Evolutionary conservation across 176 grass and related monocot genomes (phyloP).

Genomic region (Aegilops longissima): DNA sequence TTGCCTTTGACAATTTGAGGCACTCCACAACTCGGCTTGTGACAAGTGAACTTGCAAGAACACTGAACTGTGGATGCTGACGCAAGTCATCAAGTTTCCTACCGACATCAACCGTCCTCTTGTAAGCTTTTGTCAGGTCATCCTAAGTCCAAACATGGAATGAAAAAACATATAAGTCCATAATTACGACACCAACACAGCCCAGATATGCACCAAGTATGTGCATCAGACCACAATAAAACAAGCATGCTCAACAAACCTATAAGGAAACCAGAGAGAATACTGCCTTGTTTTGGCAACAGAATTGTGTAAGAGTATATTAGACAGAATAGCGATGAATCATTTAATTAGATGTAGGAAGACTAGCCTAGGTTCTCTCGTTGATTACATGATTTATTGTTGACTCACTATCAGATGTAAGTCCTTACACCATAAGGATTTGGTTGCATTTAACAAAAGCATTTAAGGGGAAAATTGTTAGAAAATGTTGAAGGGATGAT

Average conservation of each 20-base stretch:
- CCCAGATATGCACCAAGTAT: constrained; percentile 9
- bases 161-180: constrained; percentile 16
- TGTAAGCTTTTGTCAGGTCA: constrained; percentile 81
- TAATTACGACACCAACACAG: constrained; percentile 13
- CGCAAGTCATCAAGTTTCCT: constrained; percentile 76
- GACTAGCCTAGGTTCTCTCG: constrained; percentile 1
- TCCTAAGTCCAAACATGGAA: constrained; percentile 62
- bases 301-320: constrained; percentile 15
- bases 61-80: constrained; percentile 72
- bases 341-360: background rate
- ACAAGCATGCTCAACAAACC: constrained; percentile 11
- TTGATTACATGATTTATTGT: constrained; percentile 20
- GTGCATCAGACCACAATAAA: constrained; percentile 7
- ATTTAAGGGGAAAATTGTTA: background rate
- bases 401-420: constrained; percentile 25
- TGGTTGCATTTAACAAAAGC: constrained; percentile 3
- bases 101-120: constrained; percentile 68
- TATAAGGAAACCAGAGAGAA: constrained; percentile 14
- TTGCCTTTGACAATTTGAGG: constrained; percentile 82
- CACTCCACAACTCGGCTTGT: constrained; percentile 64
- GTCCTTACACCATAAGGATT: constrained; percentile 15
- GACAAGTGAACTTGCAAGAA: constrained; percentile 69
- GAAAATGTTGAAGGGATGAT: constrained; percentile 12
- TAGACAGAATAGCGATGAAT: background rate
- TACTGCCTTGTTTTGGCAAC: constrained; percentile 8